phyloP scores from a whole-genome alignment of 768 basidiomycete species.

The Leucosporidium creatinivorum region DNA sequence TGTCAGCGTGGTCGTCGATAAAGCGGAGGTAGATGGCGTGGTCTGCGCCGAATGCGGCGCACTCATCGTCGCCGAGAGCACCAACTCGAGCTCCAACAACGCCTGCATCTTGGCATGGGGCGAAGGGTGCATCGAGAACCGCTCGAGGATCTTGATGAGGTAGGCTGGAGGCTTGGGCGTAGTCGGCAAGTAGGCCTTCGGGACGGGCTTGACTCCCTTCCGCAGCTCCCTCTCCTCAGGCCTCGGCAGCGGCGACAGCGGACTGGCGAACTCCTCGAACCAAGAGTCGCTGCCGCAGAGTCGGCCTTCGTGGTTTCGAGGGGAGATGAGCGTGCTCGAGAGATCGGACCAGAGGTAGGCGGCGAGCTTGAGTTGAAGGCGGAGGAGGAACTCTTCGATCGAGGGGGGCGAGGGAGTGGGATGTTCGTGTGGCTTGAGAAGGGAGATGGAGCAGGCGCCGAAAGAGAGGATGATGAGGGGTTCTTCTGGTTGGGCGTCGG shows the following conservation, averaged over 20 bases:
- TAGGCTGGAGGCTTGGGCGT: not conserved
- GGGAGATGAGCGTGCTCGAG: not conserved
- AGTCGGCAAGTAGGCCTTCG: not conserved
- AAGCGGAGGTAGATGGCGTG: not conserved
- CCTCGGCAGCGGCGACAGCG: not conserved
- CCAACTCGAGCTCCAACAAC: not conserved
- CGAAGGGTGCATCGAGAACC: not conserved
- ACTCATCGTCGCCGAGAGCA: not conserved
- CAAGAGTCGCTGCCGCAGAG: constrained; percentile 4
- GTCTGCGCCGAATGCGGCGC: not conserved
- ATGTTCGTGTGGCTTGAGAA: not conserved
- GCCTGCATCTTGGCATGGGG: not conserved
- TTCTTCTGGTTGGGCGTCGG: not conserved
- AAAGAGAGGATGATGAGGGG: not conserved
- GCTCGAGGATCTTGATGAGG: not conserved
- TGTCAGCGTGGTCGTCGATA: not conserved
- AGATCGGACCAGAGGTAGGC: not conserved
- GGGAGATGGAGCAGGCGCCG: not conserved
- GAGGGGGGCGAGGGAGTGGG: not conserved
- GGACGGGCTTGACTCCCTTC: not conserved
- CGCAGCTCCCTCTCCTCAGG: not conserved
- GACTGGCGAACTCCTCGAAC: constrained; percentile 3
- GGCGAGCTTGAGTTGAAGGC: not conserved
- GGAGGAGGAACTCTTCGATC: not conserved
- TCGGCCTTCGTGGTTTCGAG: not conserved